Conservation (phyloP, 495 filamentous ascomycete species). For the Glarea lozoyensis region DNA sequence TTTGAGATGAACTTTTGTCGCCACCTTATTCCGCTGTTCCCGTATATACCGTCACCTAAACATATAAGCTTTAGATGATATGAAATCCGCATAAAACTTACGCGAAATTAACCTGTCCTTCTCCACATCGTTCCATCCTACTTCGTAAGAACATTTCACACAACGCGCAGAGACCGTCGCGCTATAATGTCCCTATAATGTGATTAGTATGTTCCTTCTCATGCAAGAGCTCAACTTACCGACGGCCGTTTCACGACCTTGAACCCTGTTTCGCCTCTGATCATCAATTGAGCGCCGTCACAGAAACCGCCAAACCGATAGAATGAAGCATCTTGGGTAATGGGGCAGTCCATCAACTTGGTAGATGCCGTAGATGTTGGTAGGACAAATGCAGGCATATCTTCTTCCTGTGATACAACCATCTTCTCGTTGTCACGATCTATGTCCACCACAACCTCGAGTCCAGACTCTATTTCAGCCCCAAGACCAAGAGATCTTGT, state of each 20-base stretch:
- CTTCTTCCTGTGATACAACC: not conserved
- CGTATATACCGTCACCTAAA: conserved; percentile 15
- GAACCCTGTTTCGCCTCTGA: conserved; percentile 16
- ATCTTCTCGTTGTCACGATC: conserved; percentile 13
- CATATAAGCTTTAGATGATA: not conserved
- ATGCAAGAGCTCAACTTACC: conserved; percentile 1
- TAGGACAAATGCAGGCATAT: not conserved
- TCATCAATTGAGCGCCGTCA: conserved; percentile 14
- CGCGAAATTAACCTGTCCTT: conserved; percentile 16
- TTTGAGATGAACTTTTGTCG: conserved; percentile 19
- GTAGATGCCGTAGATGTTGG: conserved; percentile 9
- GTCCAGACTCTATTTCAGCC: conserved; percentile 5
- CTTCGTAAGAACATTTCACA: conserved; percentile 19
- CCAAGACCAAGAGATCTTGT: conserved; percentile 6
- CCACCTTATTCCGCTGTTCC: conserved; percentile 15
- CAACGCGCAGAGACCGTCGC: conserved; percentile 16
- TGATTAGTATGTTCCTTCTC: conserved; percentile 3
- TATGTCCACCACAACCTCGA: conserved; percentile 8
- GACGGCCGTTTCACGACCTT: conserved; percentile 19
- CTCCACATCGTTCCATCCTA: conserved; percentile 18
- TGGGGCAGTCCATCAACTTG: conserved; percentile 15
- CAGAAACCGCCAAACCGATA: conserved; percentile 20
- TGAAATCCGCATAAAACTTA: not conserved
- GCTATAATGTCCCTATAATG: conserved; percentile 14
- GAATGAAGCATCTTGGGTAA: conserved; percentile 18